A percentile compares a stretch with the other conserved stretches of the same genome.
Evolutionary conservation across 1,284 basidiomycete genomes (phyloP).

Genomic region (Puccinia coronata): DNA sequence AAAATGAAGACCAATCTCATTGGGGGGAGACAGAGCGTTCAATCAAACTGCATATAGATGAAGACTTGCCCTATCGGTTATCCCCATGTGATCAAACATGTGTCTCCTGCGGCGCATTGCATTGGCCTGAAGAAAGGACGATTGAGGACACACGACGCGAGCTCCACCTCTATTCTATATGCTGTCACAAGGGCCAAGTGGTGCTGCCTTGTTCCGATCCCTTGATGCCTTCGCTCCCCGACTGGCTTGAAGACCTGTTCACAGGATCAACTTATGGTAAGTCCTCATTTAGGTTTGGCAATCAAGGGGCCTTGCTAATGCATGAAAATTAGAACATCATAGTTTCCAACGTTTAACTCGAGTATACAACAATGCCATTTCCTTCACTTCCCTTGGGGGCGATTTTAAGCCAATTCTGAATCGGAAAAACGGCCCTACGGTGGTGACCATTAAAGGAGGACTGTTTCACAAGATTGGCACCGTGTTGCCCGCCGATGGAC

Average conservation of each 20-base stretch:
- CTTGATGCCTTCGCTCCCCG: not conserved
- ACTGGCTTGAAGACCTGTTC: not conserved
- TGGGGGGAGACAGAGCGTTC: too few species aligned
- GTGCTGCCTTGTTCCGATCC: not conserved
- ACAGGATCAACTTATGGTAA: not conserved
- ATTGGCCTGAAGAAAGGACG: not conserved
- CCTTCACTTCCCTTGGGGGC: not conserved
- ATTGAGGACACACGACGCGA: not conserved
- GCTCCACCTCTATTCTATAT: not conserved
- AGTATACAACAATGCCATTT: not conserved
- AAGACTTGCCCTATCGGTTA: too few species aligned
- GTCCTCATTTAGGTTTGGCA: not conserved
- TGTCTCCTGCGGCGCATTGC: not conserved
- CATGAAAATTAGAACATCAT: not conserved
- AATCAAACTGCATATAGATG: too few species aligned
- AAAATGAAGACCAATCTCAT: too few species aligned
- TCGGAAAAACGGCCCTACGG: not conserved
- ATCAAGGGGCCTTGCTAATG: too few species aligned
- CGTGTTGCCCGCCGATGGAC: not conserved
- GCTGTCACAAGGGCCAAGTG: slow-evolving; percentile 50
- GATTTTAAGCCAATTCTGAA: too few species aligned
- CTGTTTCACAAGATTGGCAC: not conserved
- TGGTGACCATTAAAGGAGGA: not conserved
- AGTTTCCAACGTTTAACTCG: not conserved
- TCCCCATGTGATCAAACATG: not conserved